Base-by-base conservation (phyloP, 2,329 filamentous ascomycete species). In the Fusarium caatingaense region DNA sequence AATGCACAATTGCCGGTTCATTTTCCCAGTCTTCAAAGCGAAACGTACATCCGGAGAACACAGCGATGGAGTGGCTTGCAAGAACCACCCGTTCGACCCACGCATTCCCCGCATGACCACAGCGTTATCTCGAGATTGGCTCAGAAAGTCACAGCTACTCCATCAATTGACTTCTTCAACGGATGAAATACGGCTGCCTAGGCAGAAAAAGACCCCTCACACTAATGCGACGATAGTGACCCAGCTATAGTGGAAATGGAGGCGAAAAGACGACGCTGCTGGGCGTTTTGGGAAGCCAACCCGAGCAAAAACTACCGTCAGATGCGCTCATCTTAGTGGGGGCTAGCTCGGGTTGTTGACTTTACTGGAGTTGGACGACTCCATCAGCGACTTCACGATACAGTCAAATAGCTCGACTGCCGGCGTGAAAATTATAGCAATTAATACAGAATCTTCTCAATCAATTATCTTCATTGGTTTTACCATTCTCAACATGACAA, bases 401-500 rank as follows among this genome's bases (percentile, higher is more conserved):
- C 49, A 54, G 48, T 56, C 34, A 56, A 64, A 53, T 45, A 48
- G 27, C 37, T 49, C 42, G 18, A 54, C 30, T 49, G 46, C 47
- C 48, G 23, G 28, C 40, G 37, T 16, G 25, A 41, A 27, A 49
- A 13, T 42, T 40, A 64, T 34, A 55, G 23, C 20, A 21, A 7
- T 34, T 13, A 68, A 65, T 65, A 51, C n/a, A 65, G 5, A 28
- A 13, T 13, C 13, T 28, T 6, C 11, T 28, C 28, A 12, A 28
- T 28, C 5, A 13, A 11, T 28, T 28, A 28, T 11, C 1, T 11
- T 28, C 27, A 28, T 28, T 28, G 2, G 7, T 13, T 2, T 13
- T 28, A 13, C 11, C 2, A 28, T 11, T 15, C 9, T 13, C n/a
- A 13, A 47, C 12, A 79, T 78, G 77, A 46, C 72, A 8, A 74